Base-by-base conservation (phyloP, 257 asterid species). In the Solanum stenotomum region DNA sequence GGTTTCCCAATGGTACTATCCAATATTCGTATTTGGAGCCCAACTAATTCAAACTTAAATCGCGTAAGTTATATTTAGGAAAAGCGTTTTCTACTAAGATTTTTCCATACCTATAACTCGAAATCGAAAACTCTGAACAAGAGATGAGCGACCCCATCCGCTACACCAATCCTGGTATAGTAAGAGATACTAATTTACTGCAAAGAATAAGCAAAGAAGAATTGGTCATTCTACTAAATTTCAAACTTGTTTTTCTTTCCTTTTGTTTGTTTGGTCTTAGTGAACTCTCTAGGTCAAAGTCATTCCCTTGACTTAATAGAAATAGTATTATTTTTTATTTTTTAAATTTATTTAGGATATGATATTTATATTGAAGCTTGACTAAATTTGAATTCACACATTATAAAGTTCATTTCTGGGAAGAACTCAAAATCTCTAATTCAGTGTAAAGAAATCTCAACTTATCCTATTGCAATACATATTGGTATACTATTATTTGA, bases 341-440 rank as follows among this genome's bases (percentile, higher is more conserved):
- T 37, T 37, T 0, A 37, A 37, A 8, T 38, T 38, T 38, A 35
- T 35, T 42, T 42, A 42, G 15, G 5, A 42, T 42, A 3, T 42
- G 5, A 42, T 42, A 42, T 42, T 3, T 42, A 0, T 42, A 42
- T 42, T 42, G 15, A 42, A 11, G 9, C 16, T 65, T 12, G 9
- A 25, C 1, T 10, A 65, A 65, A 25, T 65, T n/a, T 27, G 4
- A 2, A 65, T 25, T 63, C 18, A 65, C 1, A 1, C 8, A 3
- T 65, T 5, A 0, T 1, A 61, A 4, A 7, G 1, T 65, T 1
- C 3, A 0, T 25, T 65, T 5, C 0, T 11, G 1, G 0, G 3
- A 0, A 14, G 34, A 65, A 25, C 4, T 1, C 34, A 12, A 10
- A 61, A 61, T 10, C 5, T 61, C 70, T 61, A 2, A 61, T 23